phyloP scores from a whole-genome alignment of 805 yeast species.

The Schwanniomyces occidentalis region DNA sequence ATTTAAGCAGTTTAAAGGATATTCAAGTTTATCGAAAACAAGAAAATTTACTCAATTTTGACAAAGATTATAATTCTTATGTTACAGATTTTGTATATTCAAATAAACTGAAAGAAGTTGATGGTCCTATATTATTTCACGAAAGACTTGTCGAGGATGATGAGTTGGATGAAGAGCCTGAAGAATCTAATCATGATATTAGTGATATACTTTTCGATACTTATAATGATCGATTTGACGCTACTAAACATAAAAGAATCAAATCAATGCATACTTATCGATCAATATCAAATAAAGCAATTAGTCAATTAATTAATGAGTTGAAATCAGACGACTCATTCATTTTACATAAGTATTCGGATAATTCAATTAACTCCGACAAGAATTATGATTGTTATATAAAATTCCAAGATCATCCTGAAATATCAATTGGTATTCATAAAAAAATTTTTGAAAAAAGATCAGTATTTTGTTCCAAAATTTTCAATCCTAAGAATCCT shows the following conservation, averaged over 20 bases:
- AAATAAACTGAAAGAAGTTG: neutral
- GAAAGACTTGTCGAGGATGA: slow-evolving; percentile 14
- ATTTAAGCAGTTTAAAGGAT: slow-evolving; percentile 50
- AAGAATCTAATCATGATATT: slow-evolving; percentile 10
- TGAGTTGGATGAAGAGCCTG: slow-evolving; percentile 12
- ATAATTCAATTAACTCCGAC: slow-evolving; percentile 1
- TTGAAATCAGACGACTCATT: slow-evolving; percentile 9
- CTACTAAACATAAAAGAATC: slow-evolving; percentile 11
- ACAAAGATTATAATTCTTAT: slow-evolving; percentile 27
- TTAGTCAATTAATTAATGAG: slow-evolving; percentile 3
- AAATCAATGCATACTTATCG: slow-evolving; percentile 17
- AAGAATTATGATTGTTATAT: slow-evolving; percentile 35
- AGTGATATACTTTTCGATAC: slow-evolving; percentile 20
- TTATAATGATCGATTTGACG: slow-evolving; percentile 17
- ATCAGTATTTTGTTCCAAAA: slow-evolving; percentile 24
- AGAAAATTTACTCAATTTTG: slow-evolving; percentile 38
- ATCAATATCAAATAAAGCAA: slow-evolving; percentile 8
- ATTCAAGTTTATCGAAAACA: slow-evolving; percentile 36
- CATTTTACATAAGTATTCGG: slow-evolving; percentile 6
- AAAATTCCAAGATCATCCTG: slow-evolving; percentile 20
- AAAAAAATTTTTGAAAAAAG: slow-evolving; percentile 30
- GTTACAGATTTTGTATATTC: slow-evolving; percentile 30
- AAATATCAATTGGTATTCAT: slow-evolving; percentile 35
- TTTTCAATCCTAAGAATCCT: slow-evolving; percentile 19
- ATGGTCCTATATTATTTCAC: neutral